A percentile compares a stretch with the other conserved stretches of the same genome.
Evolutionary conservation across 2,329 filamentous ascomycete genomes (phyloP).

Genomic region (Daldinia sp.): DNA sequence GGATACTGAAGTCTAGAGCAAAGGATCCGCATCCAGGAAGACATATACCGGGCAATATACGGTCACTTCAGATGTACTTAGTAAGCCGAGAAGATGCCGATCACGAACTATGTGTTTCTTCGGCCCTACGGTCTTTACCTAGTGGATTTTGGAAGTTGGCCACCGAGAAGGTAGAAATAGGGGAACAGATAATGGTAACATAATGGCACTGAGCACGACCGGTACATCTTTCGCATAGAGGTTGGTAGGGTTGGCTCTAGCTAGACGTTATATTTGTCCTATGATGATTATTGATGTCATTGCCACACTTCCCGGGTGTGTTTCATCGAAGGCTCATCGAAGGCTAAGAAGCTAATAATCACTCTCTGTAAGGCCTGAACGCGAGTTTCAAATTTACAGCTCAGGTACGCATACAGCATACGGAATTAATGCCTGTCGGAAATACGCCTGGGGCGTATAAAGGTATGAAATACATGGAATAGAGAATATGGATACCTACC

Average conservation of each 20-base stretch:
- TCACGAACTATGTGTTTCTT: slow-evolving; percentile 16
- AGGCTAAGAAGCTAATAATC: background rate
- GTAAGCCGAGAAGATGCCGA: slow-evolving; percentile 23
- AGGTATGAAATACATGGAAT: no score
- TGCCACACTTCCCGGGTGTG: background rate
- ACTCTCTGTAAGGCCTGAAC: background rate
- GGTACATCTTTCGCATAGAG: background rate
- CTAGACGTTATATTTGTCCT: background rate
- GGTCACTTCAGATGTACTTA: slow-evolving; percentile 30
- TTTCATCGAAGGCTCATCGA: no score
- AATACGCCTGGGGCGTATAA: no score
- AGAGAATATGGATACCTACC: no score
- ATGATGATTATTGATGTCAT: background rate
- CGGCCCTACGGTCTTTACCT: background rate
- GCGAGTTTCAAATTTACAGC: background rate
- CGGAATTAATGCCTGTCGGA: background rate
- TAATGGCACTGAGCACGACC: background rate
- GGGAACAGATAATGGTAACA: background rate
- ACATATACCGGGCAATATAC: slow-evolving; percentile 35
- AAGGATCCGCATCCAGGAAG: slow-evolving; percentile 18
- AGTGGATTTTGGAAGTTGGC: background rate
- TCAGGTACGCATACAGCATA: background rate
- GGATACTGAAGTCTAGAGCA: slow-evolving; percentile 19
- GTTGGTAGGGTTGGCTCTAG: background rate
- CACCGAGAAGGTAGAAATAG: background rate